Conservation (phyloP, 2,329 filamentous ascomycete species). For the Colletotrichum melonis region DNA sequence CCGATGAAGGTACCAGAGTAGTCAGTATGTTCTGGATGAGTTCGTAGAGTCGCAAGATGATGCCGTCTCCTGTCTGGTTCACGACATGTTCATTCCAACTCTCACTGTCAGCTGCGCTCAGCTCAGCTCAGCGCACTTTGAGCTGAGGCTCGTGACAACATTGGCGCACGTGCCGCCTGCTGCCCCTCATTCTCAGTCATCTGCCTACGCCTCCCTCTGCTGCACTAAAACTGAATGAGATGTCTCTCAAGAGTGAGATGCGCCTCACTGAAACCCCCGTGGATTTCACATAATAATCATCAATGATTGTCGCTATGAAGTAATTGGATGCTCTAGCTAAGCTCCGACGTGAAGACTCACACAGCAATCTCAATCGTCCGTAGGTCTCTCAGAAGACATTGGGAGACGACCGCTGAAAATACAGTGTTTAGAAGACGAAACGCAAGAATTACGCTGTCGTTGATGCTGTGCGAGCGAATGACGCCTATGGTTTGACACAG, state of each 20-base stretch:
- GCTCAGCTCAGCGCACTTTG: not conserved
- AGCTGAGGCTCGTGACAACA: slow-evolving; percentile 21
- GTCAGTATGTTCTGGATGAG: not conserved
- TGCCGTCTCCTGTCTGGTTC: not conserved
- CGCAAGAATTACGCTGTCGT: too few relatives aligned
- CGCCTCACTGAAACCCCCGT: not conserved
- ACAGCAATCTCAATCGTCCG: too few relatives aligned
- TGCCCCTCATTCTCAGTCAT: not conserved
- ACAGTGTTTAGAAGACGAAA: too few relatives aligned
- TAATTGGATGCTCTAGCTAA: too few relatives aligned
- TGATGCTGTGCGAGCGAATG: too few relatives aligned
- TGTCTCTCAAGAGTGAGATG: not conserved
- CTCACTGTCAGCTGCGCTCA: not conserved
- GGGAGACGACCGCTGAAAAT: too few relatives aligned
- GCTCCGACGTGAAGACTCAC: too few relatives aligned
- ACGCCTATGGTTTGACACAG: too few relatives aligned
- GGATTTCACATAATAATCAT: not conserved
- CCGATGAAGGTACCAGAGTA: not conserved
- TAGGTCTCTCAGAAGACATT: too few relatives aligned
- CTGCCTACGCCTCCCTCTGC: not conserved
- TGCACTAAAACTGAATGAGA: not conserved
- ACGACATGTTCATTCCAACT: not conserved
- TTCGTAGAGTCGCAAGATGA: not conserved
- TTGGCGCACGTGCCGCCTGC: slow-evolving; percentile 19
- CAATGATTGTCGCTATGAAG: too few relatives aligned